phyloP scores from a whole-genome alignment of 129 eudicot species.

The Sambucus nigra region DNA sequence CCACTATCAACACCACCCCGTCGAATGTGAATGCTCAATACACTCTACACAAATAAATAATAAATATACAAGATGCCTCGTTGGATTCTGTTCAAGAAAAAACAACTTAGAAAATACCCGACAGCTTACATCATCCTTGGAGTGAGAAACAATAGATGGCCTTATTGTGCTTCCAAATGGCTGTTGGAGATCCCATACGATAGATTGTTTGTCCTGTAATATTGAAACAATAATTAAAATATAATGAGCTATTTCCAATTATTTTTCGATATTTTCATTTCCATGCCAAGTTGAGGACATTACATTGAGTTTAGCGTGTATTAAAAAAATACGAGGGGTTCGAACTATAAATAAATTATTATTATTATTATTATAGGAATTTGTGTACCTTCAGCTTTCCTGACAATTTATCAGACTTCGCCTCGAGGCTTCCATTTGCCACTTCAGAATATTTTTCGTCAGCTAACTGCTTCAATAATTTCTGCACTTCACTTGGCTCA shows the following conservation, averaged over 20 bases:
- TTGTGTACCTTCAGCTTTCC: slow-evolving; percentile 49
- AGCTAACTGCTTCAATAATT: slow-evolving; percentile 65
- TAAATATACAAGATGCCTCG: slow-evolving; percentile 3
- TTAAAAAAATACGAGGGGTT: too few relatives aligned
- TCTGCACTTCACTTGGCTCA: slow-evolving; percentile 67
- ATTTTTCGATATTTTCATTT: too few relatives aligned
- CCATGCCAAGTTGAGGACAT: too few relatives aligned
- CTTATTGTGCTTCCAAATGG: slow-evolving; percentile 55
- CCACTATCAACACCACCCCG: slow-evolving; percentile 87
- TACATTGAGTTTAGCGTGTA: too few relatives aligned
- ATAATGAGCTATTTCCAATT: not conserved
- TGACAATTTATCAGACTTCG: slow-evolving; percentile 29
- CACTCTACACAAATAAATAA: slow-evolving; percentile 45
- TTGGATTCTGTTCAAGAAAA: not conserved
- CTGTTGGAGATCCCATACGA: slow-evolving; percentile 44
- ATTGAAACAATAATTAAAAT: not conserved
- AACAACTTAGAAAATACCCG: not conserved
- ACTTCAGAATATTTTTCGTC: slow-evolving; percentile 67
- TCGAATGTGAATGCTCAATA: slow-evolving; percentile 65
- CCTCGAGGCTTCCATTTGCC: slow-evolving; percentile 21
- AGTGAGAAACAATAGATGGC: slow-evolving; percentile 57
- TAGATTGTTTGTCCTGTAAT: slow-evolving; percentile 49
- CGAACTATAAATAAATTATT: not conserved
- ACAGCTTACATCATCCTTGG: slow-evolving; percentile 62
- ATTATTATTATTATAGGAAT: not conserved